Evolutionary conservation across 192 early-diverging fungal species (phyloP).

Genomic region (Coemansia sp.): DNA sequence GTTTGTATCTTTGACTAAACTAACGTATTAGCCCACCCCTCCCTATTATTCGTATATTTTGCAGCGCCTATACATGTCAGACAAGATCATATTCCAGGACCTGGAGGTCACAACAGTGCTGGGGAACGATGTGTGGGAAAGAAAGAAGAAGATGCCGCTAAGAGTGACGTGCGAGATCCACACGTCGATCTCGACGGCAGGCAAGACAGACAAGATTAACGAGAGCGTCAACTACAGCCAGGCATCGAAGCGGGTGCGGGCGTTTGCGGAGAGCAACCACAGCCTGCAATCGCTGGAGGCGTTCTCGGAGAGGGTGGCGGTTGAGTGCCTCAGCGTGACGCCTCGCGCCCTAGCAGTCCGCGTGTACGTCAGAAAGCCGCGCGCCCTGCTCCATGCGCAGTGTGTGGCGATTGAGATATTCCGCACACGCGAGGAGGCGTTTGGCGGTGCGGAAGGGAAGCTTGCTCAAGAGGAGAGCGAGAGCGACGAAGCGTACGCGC

Average conservation of each 20-base stretch:
- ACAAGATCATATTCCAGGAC: conserved; percentile 73
- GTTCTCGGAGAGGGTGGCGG: conserved; percentile 67
- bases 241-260: conserved; percentile 71
- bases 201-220: conserved; percentile 75
- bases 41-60: background rate
- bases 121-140: conserved; percentile 94
- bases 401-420: conserved; percentile 87
- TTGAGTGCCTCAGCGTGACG: conserved; percentile 62
- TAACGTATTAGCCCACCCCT: background rate
- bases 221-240: conserved; percentile 83
- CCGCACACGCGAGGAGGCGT: conserved; percentile 63
- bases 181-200: conserved; percentile 73
- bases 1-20: background rate
- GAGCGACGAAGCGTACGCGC: conserved; percentile 10
- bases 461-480: conserved; percentile 7
- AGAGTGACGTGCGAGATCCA: conserved; percentile 74
- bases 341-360: conserved; percentile 62
- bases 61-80: conserved; percentile 33
- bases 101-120: conserved; percentile 79
- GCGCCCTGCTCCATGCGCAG: conserved; percentile 87
- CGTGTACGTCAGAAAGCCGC: conserved; percentile 78
- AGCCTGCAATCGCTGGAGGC: conserved; percentile 72
- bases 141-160: conserved; percentile 83
- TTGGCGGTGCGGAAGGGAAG: conserved; percentile 33
- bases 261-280: conserved; percentile 70